Evolutionary conservation across 129 eudicot genomes (phyloP).

Genomic region (Pittosporum tobira): DNA sequence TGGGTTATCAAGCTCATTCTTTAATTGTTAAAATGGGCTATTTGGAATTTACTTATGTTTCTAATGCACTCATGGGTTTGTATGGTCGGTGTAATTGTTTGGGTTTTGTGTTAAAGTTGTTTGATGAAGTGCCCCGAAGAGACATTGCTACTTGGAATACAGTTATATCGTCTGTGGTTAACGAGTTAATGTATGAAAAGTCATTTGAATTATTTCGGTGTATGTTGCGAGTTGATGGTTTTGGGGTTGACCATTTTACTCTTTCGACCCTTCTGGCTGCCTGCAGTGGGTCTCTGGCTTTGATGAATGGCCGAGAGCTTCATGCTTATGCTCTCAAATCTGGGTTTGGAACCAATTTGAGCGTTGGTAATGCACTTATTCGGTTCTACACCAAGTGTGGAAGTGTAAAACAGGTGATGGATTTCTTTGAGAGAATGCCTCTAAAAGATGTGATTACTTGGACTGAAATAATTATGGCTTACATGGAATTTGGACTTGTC

Average conservation of each 20-base stretch:
- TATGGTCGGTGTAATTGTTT: slow-evolving; percentile 57
- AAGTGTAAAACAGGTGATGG: slow-evolving; percentile 33
- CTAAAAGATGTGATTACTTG: slow-evolving; percentile 64
- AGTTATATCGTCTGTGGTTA: slow-evolving; percentile 42
- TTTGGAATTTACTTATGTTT: slow-evolving; percentile 38
- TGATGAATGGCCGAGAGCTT: slow-evolving; percentile 41
- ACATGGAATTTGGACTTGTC: slow-evolving; percentile 62
- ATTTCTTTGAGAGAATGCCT: slow-evolving; percentile 53
- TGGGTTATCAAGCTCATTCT: slow-evolving; percentile 65
- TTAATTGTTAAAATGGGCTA: slow-evolving; percentile 50
- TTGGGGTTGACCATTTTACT: slow-evolving; percentile 44
- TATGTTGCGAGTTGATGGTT: slow-evolving; percentile 30
- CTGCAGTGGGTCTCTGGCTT: slow-evolving; percentile 32
- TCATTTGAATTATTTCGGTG: slow-evolving; percentile 46
- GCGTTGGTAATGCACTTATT: slow-evolving; percentile 79
- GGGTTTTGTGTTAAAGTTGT: slow-evolving; percentile 41
- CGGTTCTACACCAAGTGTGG: slow-evolving; percentile 65
- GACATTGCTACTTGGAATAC: slow-evolving; percentile 85
- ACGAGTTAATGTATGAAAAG: slow-evolving; percentile 35
- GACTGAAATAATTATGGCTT: slow-evolving; percentile 61
- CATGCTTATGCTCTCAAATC: slow-evolving; percentile 51
- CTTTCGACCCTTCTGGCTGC: slow-evolving; percentile 59
- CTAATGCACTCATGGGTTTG: slow-evolving; percentile 66
- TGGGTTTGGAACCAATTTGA: slow-evolving; percentile 42
- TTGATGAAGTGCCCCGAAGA: slow-evolving; percentile 52